Base-by-base conservation (phyloP, 73 alveolate species). In the Stentor coeruleus region DNA sequence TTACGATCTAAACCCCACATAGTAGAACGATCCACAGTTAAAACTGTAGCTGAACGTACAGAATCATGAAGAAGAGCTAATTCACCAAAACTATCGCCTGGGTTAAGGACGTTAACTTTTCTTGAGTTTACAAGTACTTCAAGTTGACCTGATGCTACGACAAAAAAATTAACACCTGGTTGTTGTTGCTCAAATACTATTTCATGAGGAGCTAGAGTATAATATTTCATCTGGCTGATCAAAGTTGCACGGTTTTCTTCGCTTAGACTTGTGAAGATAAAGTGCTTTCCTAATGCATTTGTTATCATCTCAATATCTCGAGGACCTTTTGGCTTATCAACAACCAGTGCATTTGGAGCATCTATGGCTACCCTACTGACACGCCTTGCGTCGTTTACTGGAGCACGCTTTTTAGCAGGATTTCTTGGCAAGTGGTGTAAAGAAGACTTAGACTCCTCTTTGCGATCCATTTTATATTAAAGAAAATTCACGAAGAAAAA, bases 31-130 rank as follows among this genome's bases (percentile, higher is more conserved):
- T 60, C 80, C 41, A 60, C 20, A 60, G 80, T 35, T 11, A 60
- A 6, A 26, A 60, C 41, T 60, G 80, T 60, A 14, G 6, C 80
- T 11, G 36, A 14, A 14, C 80, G 80, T 14, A 60, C 37, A 14
- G 37, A 60, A 38, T 60, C 80, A 35, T 60, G 41, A 6, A 60
- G 6, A 28, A 60, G 41, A 6, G 80, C 80, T 28, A 6, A 6
- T 60, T 60, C 80, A 14, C 80, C 80, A 60, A 60, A 60, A 14
- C 80, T 35, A 14, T 60, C 14, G 58, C 80, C 80, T 60, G 58
- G 6, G 37, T 60, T 26, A 14, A 60, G 14, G 11, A 60, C 28
- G 6, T 60, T 60, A 6, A 26, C 36, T 26, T 26, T 28, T 6
- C 28, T 6, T 11, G 37, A 60, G 41, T 60, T 60, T 60, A 11